phyloP scores from a whole-genome alignment of 2,329 filamentous ascomycete species.

The Fusarium setosum region DNA sequence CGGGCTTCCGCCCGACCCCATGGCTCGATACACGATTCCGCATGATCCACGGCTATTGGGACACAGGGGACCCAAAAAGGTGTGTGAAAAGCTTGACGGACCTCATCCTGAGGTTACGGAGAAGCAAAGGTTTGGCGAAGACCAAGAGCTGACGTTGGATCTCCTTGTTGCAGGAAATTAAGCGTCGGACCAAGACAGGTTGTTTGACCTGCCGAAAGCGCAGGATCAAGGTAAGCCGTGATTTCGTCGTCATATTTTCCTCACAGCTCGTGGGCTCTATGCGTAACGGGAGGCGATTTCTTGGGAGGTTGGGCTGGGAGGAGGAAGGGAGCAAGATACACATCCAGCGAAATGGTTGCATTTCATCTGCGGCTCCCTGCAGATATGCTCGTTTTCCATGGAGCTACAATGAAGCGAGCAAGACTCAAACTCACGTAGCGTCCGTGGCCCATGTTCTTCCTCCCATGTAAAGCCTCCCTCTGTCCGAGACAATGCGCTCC shows the following conservation, averaged over 20 bases:
- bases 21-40: constrained; percentile 59
- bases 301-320: constrained; percentile 20
- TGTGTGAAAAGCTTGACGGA: constrained; percentile 47
- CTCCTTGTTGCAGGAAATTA: constrained; percentile 63
- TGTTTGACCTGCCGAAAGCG: constrained; percentile 71
- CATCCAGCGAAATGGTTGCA: constrained; percentile 29
- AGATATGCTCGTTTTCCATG: constrained; percentile 26
- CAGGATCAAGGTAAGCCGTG: constrained; percentile 67
- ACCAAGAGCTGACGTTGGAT: constrained; percentile 26
- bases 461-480: constrained; percentile 33
- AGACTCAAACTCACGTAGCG: constrained; percentile 38
- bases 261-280: constrained; percentile 15
- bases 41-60: constrained; percentile 61
- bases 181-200: constrained; percentile 72
- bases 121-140: constrained; percentile 4
- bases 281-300: constrained; percentile 16
- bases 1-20: constrained; percentile 56
- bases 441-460: constrained; percentile 26
- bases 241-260: constrained; percentile 35
- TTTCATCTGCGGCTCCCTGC: constrained; percentile 32
- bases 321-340: constrained; percentile 23
- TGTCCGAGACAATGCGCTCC: constrained; percentile 14
- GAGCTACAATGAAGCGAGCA: constrained; percentile 34
- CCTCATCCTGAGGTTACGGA: background rate
- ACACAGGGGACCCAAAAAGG: constrained; percentile 67